Percentiles rank a stretch among this genome's conserved stretches.
These are phyloP conservation scores for Beauveria scarabaeidicola DNA, from an alignment of 2,329 filamentous ascomycete species.

Conservation along the genomic window DNA sequence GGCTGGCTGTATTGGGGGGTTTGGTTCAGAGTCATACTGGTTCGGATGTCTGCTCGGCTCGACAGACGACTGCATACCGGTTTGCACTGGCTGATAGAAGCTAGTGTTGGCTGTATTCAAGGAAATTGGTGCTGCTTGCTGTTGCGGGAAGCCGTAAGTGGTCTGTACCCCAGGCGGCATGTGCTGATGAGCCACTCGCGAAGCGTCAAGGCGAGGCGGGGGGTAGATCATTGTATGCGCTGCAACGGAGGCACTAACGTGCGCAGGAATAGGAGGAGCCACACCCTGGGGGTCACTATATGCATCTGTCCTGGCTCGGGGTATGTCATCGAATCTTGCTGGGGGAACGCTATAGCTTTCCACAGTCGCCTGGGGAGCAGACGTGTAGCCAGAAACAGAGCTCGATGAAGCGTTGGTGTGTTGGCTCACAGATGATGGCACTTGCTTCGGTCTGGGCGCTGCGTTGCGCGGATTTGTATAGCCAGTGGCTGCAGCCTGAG, in stretches of 20 bases:
- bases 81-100: slow-evolving; percentile 1
- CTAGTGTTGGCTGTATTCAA: neutral
- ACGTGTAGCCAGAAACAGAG: neutral
- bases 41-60: neutral
- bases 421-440: neutral
- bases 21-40: neutral
- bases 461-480: neutral
- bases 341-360: neutral
- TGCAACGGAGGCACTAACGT: neutral
- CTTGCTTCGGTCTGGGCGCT: neutral
- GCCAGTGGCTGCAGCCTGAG: neutral
- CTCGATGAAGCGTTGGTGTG: neutral
- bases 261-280: neutral
- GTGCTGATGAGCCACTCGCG: neutral
- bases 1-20: neutral
- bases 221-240: neutral
- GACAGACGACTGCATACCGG: neutral
- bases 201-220: neutral
- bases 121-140: neutral
- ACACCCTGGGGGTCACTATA: neutral
- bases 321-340: neutral
- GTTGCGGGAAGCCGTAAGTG: neutral
- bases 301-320: neutral
- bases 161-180: neutral
- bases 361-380: neutral